Conservation (phyloP, 1,284 basidiomycete genomes). For the Ganoderma multipileum region DNA sequence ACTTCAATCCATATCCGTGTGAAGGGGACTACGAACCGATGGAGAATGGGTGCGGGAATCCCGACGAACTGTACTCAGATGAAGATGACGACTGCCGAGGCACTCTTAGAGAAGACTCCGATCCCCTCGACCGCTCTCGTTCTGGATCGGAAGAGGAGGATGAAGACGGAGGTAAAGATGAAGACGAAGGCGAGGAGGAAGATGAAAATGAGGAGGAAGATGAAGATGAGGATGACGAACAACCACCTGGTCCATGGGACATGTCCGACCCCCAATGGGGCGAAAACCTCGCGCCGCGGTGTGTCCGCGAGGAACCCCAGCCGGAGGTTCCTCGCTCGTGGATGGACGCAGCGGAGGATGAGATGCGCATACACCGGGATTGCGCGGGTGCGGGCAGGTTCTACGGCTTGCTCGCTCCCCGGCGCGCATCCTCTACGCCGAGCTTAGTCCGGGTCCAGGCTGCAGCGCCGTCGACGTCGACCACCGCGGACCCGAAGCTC, state of each 20-base stretch:
- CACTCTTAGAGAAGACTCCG: neutral
- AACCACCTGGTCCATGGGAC: neutral
- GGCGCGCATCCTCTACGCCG: neutral
- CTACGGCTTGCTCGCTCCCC: neutral
- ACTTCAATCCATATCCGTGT: neutral
- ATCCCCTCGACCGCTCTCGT: neutral
- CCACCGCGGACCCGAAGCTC: neutral
- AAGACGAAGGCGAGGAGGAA: neutral
- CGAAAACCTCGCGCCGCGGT: neutral
- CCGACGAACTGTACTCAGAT: neutral
- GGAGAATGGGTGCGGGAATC: neutral
- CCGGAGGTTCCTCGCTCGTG: neutral
- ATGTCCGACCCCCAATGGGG: constrained; percentile 2
- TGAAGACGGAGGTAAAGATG: neutral
- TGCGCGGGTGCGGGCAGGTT: neutral
- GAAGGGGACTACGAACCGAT: neutral
- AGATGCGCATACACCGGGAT: neutral
- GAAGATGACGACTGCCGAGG: neutral
- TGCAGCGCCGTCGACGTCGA: neutral
- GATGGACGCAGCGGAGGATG: neutral
- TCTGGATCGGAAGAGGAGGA: neutral
- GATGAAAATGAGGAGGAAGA: neutral
- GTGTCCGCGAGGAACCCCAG: neutral
- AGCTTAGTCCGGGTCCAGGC: neutral
- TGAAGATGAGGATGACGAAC: neutral